A percentile compares a stretch with the other conserved stretches of the same genome.
Evolutionary conservation across 495 filamentous ascomycete genomes (phyloP).

Genomic region (Aspergillus ostianus): DNA sequence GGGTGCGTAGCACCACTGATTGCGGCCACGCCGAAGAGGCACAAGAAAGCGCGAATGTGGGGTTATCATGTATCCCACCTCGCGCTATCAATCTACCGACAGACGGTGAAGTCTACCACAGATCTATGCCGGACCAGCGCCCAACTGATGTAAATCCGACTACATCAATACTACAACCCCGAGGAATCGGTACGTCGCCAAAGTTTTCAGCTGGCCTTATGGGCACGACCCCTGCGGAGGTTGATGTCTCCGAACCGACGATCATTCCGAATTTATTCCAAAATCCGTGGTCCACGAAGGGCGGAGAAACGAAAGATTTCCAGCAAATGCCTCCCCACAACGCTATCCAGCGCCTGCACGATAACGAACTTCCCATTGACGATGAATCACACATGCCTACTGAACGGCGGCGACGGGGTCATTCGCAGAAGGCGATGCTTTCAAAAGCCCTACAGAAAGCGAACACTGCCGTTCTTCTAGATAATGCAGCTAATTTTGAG

Average conservation of each 20-base stretch:
- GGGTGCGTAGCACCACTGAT: constrained; percentile 48
- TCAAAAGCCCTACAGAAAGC: constrained; percentile 92
- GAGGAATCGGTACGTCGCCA: constrained; percentile 4
- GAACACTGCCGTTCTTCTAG: constrained; percentile 89
- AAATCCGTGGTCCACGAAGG: constrained; percentile 14
- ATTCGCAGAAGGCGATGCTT: constrained; percentile 86
- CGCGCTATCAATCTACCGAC: neutral
- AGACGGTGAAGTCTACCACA: neutral
- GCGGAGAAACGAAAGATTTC: neutral
- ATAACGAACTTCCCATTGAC: neutral
- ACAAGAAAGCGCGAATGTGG: neutral
- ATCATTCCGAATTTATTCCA: constrained; percentile 12
- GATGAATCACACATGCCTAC: constrained; percentile 17
- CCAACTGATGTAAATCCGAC: neutral
- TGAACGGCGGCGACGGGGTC: constrained; percentile 39
- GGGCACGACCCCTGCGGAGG: neutral
- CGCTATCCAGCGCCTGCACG: neutral
- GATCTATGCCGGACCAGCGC: neutral
- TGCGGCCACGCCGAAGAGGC: constrained; percentile 21
- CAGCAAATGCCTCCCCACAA: neutral
- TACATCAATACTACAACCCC: neutral
- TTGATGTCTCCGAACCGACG: constrained; percentile 3
- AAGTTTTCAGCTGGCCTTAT: constrained; percentile 6
- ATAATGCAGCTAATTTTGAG: constrained; percentile 92
- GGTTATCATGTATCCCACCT: neutral